These are phyloP conservation scores for Trichoderma aggressivum DNA, from an alignment of 2,329 filamentous ascomycete species.

Conservation along the genomic window DNA sequence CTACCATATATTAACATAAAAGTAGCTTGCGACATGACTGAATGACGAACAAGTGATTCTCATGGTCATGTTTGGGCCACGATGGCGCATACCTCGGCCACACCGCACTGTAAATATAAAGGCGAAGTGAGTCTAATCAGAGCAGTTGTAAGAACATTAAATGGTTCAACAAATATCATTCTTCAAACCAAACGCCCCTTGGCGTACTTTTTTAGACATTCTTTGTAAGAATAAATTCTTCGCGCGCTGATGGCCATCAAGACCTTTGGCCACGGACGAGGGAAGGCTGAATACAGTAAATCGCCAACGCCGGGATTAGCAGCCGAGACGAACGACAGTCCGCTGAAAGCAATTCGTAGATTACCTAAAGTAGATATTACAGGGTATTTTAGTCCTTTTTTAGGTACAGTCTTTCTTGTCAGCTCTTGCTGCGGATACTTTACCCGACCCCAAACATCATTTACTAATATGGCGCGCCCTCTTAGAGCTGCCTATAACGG, in stretches of 20 bases:
- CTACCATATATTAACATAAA: background rate
- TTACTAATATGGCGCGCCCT: background rate
- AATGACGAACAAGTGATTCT: background rate
- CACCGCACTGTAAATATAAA: background rate
- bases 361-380: background rate
- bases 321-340: background rate
- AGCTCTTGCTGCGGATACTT: background rate
- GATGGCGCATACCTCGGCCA: background rate
- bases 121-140: background rate
- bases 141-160: background rate
- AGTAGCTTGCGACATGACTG: background rate
- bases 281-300: background rate
- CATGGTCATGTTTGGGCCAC: background rate
- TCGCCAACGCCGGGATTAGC: background rate
- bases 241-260: background rate
- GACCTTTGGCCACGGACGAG: no score
- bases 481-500: background rate
- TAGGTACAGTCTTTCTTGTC: background rate
- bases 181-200: background rate
- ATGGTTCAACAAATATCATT: background rate
- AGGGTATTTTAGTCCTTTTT: background rate
- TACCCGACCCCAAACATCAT: background rate
- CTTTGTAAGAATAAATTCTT: background rate
- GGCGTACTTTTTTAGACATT: background rate
- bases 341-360: background rate